phyloP scores from a whole-genome alignment of 2,329 filamentous ascomycete genomes.

The Plectosphaerella sp. region DNA sequence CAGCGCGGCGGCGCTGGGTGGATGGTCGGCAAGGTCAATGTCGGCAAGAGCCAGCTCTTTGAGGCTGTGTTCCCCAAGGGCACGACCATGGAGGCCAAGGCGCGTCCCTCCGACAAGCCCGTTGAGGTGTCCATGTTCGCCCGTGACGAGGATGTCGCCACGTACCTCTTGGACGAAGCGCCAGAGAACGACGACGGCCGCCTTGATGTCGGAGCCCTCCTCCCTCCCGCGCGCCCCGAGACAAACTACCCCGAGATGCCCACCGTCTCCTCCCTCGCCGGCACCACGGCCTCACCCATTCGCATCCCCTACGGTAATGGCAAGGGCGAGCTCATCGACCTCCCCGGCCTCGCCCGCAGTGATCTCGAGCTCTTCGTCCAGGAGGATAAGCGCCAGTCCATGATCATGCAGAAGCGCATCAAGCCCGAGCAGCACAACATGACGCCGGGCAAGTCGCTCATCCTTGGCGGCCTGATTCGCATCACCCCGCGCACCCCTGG shows the following conservation, averaged over 20 bases:
- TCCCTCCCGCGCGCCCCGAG: conserved; percentile 73
- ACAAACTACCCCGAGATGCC: conserved; percentile 79
- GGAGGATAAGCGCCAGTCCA: conserved; percentile 56
- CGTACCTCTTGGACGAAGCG: conserved; percentile 3
- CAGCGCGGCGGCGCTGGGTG: conserved; percentile 80
- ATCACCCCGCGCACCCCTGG: conserved; percentile 71
- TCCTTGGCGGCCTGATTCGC: conserved; percentile 81
- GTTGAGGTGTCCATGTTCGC: conserved; percentile 10
- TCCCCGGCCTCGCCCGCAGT: conserved; percentile 78
- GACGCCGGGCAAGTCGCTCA: conserved; percentile 71
- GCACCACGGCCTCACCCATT: conserved; percentile 93
- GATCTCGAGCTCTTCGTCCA: conserved; percentile 68
- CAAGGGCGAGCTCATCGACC: conserved; percentile 86
- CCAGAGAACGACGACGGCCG: conserved; percentile 16
- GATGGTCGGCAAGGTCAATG: conserved; percentile 98
- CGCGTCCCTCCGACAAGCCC: not conserved
- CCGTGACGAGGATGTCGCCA: conserved; percentile 6
- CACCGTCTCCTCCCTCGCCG: conserved; percentile 78
- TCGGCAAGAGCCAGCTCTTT: conserved; percentile 92
- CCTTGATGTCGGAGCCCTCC: conserved; percentile 48
- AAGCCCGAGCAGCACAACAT: conserved; percentile 69
- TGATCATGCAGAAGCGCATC: conserved; percentile 77
- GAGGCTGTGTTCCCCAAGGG: conserved; percentile 82
- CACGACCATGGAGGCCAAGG: conserved; percentile 6
- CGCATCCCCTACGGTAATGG: conserved; percentile 83